Conservation (phyloP, 2,329 filamentous ascomycete species). For the Sporothrix curviconia region DNA sequence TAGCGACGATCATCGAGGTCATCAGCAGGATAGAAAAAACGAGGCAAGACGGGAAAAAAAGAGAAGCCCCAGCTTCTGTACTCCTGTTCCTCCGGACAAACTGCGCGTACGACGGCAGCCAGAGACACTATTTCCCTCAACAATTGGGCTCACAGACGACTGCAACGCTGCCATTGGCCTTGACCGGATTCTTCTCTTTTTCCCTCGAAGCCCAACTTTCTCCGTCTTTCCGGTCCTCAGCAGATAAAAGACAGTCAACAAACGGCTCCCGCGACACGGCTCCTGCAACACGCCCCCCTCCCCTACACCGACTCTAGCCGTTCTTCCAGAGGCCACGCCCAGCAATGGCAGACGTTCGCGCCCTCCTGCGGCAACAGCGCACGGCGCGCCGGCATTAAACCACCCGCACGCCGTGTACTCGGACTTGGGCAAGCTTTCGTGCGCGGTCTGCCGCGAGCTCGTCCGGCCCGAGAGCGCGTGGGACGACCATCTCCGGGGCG, state of each 20-base stretch:
- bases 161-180: too few species aligned
- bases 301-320: background rate
- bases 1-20: conserved; percentile 1
- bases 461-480: conserved; percentile 62
- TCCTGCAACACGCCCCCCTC: background rate
- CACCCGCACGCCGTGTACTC: conserved; percentile 65
- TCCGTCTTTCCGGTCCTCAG: too few species aligned
- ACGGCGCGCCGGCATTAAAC: conserved; percentile 64
- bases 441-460: conserved; percentile 57
- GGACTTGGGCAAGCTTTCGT: conserved; percentile 59
- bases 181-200: too few species aligned
- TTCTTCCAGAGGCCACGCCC: too few species aligned
- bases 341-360: conserved; percentile 74
- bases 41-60: background rate
- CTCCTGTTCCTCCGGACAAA: too few species aligned
- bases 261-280: background rate
- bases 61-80: background rate
- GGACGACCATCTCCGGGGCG: conserved; percentile 53
- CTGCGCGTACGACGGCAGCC: too few species aligned
- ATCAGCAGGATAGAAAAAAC: background rate
- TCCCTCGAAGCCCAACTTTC: too few species aligned
- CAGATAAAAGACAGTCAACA: too few species aligned
- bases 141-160: too few species aligned
- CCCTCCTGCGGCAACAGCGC: conserved; percentile 71
- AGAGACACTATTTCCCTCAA: too few species aligned